Base-by-base conservation (phyloP, 2,329 filamentous ascomycete species). In the Ophiosphaerella narmari region DNA sequence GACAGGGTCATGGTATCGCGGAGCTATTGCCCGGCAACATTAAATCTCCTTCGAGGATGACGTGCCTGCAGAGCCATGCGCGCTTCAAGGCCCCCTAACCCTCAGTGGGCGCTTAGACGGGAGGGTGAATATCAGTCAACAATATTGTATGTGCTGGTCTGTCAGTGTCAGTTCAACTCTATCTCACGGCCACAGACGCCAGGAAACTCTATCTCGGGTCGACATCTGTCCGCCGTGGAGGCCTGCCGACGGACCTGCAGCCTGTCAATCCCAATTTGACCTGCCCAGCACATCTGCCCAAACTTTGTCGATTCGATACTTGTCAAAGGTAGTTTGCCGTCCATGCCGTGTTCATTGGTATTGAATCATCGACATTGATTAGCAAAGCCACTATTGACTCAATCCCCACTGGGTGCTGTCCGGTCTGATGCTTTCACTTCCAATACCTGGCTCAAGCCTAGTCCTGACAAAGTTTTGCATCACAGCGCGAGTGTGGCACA, bases 11-110 rank as follows among this genome's bases (percentile, higher is more conserved):
- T 35, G 48, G 51, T 59, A 54, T 55, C 51, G 52, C 59, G 55
- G 52, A 57, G 47, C 48, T 45, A 45, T 50, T 56, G 46, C 55
- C 54, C 58, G 52, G 48, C 51, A 45, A 32, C 45, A 40, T 61
- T 61, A 65, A 65, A 60, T 66, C 62, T 63, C 63, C 63, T 61
- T 59, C 44, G 48, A 41, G 42, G 46, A 67, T 67, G 62, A 66
- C 61, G 61, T 66, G 62, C 63, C 59, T 63, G 50, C 53, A 52
- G 57, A 33, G 50, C 58, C 60, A 59, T 61, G 57, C 55, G 53
- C 52, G 26, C 26, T 29, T 11, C 11, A 29, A 29, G 26, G 26
- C 26, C 43, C 54, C 49, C 44, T 48, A 51, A 52, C 51, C 26
- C 26, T 29, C 7, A 7, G 7, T 6, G 26, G 26, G 26, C 11